Evolutionary conservation across 2,329 filamentous ascomycete genomes (phyloP).

Genomic region (Aspergillus proliferans): DNA sequence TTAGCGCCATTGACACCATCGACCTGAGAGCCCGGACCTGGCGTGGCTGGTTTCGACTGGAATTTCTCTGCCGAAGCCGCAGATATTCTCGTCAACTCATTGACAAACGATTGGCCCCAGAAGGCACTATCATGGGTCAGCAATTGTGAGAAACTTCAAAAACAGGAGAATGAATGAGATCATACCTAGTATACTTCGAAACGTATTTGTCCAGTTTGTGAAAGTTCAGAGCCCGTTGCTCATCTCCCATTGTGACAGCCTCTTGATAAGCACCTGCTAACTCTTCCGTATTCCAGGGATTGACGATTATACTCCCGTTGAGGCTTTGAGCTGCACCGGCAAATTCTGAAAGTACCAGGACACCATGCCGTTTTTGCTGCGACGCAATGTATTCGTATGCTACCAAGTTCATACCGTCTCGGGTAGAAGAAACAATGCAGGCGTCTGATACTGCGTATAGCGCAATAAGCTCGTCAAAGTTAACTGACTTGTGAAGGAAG

Average conservation of each 20-base stretch:
- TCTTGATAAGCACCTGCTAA: constrained; percentile 88
- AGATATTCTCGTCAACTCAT: constrained; percentile 63
- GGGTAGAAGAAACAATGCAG: constrained; percentile 88
- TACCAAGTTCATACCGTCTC: constrained; percentile 97
- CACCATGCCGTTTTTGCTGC: constrained; percentile 82
- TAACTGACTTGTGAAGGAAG: constrained; percentile 93
- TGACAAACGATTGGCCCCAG: constrained; percentile 92
- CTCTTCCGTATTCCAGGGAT: constrained; percentile 98
- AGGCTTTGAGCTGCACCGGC: constrained; percentile 91
- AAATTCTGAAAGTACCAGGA: constrained; percentile 94
- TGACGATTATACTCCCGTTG: constrained; percentile 89
- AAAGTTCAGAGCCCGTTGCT: constrained; percentile 80
- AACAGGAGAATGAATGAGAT: not conserved
- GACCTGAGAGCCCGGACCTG: constrained; percentile 8
- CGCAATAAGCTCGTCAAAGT: constrained; percentile 89
- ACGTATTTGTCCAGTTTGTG: constrained; percentile 91
- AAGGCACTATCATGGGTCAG: constrained; percentile 58
- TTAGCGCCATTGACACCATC: constrained; percentile 13
- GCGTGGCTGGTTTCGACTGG: constrained; percentile 24
- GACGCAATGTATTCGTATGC: constrained; percentile 98
- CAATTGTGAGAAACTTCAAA: not conserved
- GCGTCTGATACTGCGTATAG: constrained; percentile 89
- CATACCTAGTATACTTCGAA: constrained; percentile 84
- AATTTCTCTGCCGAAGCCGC: constrained; percentile 32
- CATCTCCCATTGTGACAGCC: constrained; percentile 91